Base-by-base conservation (phyloP, 305 asterid species). In the Stenogyne calaminthoides region DNA sequence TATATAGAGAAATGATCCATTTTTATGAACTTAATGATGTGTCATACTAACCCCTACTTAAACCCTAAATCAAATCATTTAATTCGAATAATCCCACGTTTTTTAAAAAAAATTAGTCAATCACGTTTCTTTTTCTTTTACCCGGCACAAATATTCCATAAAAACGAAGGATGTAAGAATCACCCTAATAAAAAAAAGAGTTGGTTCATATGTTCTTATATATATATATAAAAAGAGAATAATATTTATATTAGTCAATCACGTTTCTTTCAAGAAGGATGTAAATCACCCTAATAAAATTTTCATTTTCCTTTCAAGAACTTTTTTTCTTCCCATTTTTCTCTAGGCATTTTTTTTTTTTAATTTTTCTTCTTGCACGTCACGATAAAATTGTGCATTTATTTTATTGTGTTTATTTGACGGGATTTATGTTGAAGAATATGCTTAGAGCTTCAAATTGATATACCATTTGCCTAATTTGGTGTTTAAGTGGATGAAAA, bases 91-190 rank as follows among this genome's bases (percentile, higher is more conserved):
- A n/a, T n/a, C n/a, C n/a, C n/a, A n/a, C n/a, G n/a, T n/a, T n/a
- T n/a, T n/a, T n/a, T n/a, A n/a, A n/a, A n/a, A n/a, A n/a, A n/a
- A n/a, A n/a, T n/a, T 32, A 69, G 88, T 78, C 86, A 69, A 77
- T 34, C 87, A 85, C 87, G 85, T 79, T 87, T 80, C 87, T 77
- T 74, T 32, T 59, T n/a, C n/a, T n/a, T n/a, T n/a, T n/a, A n/a
- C n/a, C n/a, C n/a, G n/a, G n/a, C 80, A 39, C 59, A 37, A 15
- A 77, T 78, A 74, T 75, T 78, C 79, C 76, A 79, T 72, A 37
- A 67, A 70, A 47, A 25, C 54, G 68, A 78, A 71, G 64, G 74
- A 76, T 32, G 25, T n/a, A 73, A 56, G 86, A 76, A 77, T 67
- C 72, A 69, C 74, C 76, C 40, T 60, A 55, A 42, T 15, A 25